These are phyloP conservation scores for Fusarium subglutinans DNA, from an alignment of 2,329 filamentous ascomycete species.

Conservation along the genomic window DNA sequence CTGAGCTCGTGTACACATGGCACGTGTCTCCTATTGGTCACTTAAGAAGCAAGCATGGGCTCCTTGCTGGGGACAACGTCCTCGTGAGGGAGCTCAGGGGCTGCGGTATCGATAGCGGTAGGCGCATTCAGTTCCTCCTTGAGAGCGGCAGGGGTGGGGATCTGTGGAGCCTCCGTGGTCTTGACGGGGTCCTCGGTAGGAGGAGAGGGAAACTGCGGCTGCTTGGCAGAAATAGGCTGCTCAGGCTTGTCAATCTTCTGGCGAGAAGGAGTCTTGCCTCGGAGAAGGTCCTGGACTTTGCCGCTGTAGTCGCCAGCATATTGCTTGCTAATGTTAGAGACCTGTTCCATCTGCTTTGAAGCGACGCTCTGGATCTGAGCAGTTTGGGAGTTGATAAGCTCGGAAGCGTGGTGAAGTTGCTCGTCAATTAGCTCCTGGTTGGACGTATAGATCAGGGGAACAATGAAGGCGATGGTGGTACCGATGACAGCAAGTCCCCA, in stretches of 20 bases:
- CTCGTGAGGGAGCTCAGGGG: slow-evolving; percentile 41
- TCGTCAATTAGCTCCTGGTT: slow-evolving; percentile 77
- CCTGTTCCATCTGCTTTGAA: slow-evolving; percentile 70
- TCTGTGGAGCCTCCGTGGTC: slow-evolving; percentile 27
- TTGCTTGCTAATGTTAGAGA: slow-evolving; percentile 71
- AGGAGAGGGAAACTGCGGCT: slow-evolving; percentile 49
- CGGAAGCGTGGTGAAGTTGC: slow-evolving; percentile 66
- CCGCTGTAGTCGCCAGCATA: slow-evolving; percentile 74
- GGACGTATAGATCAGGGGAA: slow-evolving; percentile 70
- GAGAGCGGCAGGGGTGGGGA: slow-evolving; percentile 39
- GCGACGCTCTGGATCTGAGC: slow-evolving; percentile 69
- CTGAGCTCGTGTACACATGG: slow-evolving; percentile 43
- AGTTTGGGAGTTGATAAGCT: slow-evolving; percentile 70
- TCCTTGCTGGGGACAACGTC: slow-evolving; percentile 32
- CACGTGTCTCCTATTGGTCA: slow-evolving; percentile 35
- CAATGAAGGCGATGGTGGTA: slow-evolving; percentile 68
- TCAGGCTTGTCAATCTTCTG: slow-evolving; percentile 52
- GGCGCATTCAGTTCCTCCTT: slow-evolving; percentile 36
- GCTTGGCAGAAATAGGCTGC: slow-evolving; percentile 34
- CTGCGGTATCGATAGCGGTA: slow-evolving; percentile 40
- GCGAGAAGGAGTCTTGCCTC: slow-evolving; percentile 57
- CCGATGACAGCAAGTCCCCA: slow-evolving; percentile 72
- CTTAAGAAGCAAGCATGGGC: slow-evolving; percentile 45
- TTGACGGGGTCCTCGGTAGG: slow-evolving; percentile 50
- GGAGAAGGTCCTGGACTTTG: slow-evolving; percentile 73